Percentiles rank a stretch among this genome's conserved stretches.
These are phyloP conservation scores for Tillandsia fasciculata DNA, from an alignment of 176 grass and related monocot genomes.

Conservation along the genomic window DNA sequence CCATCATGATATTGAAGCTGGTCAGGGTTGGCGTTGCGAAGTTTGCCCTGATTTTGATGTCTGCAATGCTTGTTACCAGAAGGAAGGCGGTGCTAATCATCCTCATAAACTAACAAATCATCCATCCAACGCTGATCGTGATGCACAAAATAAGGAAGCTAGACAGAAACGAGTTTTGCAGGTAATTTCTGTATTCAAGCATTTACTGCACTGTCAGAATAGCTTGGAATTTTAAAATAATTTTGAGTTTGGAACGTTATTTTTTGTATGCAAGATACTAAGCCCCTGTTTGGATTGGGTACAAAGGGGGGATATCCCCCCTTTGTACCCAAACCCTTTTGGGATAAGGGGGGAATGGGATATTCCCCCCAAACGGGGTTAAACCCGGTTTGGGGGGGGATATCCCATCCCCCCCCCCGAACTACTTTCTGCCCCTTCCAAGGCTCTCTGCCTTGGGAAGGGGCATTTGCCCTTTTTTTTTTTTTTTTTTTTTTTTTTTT, in stretches of 20 bases:
- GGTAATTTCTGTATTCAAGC: constrained; percentile 34
- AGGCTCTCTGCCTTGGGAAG: too few relatives aligned
- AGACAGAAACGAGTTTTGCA: constrained; percentile 83
- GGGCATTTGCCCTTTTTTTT: too few relatives aligned
- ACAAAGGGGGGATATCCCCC: too few relatives aligned
- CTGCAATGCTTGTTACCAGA: constrained; percentile 81
- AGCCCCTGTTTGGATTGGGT: too few relatives aligned
- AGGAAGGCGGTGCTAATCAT: constrained; percentile 73
- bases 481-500: too few relatives aligned
- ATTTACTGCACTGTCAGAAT: neutral
- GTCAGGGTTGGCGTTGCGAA: constrained; percentile 98
- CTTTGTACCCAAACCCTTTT: too few relatives aligned
- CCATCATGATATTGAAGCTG: constrained; percentile 88
- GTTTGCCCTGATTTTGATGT: constrained; percentile 97
- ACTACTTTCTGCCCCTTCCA: too few relatives aligned
- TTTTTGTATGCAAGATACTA: too few relatives aligned
- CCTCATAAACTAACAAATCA: constrained; percentile 85
- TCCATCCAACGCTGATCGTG: constrained; percentile 65
- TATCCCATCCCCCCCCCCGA: too few relatives aligned
- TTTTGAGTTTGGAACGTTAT: neutral
- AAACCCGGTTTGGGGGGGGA: too few relatives aligned
- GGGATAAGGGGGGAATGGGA: too few relatives aligned
- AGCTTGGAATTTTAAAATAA: neutral
- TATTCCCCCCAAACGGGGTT: too few relatives aligned
- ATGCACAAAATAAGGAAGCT: constrained; percentile 97